phyloP scores from a whole-genome alignment of 768 basidiomycete species.

The Tylopilus balloui region DNA sequence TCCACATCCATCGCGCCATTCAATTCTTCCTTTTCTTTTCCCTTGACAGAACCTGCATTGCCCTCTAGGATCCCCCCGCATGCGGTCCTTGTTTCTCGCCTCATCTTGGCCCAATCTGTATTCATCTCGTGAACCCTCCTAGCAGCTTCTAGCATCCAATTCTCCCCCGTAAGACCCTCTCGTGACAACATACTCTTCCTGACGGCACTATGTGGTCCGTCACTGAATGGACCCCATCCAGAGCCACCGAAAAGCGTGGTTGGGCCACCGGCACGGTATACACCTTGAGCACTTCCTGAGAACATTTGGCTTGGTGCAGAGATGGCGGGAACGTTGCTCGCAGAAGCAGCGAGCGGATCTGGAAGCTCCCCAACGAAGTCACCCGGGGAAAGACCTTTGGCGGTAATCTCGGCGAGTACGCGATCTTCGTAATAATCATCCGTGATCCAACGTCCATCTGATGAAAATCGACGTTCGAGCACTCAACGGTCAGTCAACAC shows the following conservation, averaged over 20 bases:
- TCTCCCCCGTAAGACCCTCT: slow-evolving; percentile 82
- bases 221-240: slow-evolving; percentile 85
- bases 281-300: slow-evolving; percentile 52
- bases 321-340: slow-evolving; percentile 39
- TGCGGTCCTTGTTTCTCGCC: slow-evolving; percentile 49
- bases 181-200: slow-evolving; percentile 72
- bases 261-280: slow-evolving; percentile 88
- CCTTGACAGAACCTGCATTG: slow-evolving; percentile 25
- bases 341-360: slow-evolving; percentile 57
- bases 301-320: slow-evolving; percentile 26
- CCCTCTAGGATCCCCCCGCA: slow-evolving; percentile 47
- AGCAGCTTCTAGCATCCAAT: slow-evolving; percentile 88
- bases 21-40: slow-evolving; percentile 30
- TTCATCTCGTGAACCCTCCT: slow-evolving; percentile 59
- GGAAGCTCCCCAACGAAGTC: slow-evolving; percentile 80
- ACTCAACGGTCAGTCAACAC: background rate
- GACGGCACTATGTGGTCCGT: slow-evolving; percentile 81
- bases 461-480: background rate
- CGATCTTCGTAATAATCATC: slow-evolving; percentile 97
- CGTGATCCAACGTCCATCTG: slow-evolving; percentile 87
- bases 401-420: slow-evolving; percentile 66
- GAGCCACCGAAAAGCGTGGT: slow-evolving; percentile 86
- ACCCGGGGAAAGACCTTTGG: slow-evolving; percentile 78
- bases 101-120: slow-evolving; percentile 56
- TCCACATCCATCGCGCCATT: slow-evolving; percentile 30